These are phyloP conservation scores for Wickerhamia fluorescens DNA, from an alignment of 805 yeast species.

Conservation along the genomic window DNA sequence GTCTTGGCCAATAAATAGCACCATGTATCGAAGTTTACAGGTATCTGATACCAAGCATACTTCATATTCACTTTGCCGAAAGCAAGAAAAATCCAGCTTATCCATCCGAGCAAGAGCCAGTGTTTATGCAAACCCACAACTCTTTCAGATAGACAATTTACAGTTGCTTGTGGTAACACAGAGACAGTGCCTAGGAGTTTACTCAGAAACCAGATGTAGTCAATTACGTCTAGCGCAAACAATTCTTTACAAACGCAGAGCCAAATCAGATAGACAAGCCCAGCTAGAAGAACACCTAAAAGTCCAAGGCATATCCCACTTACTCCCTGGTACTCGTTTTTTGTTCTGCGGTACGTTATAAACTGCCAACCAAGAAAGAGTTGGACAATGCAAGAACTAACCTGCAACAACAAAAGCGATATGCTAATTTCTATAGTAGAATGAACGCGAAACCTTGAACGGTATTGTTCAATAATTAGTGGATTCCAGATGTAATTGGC, in stretches of 20 bases:
- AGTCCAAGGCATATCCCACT: slow-evolving; percentile 12
- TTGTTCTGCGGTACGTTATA: slow-evolving; percentile 17
- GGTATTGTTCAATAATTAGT: too few species aligned
- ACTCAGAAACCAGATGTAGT: slow-evolving; percentile 32
- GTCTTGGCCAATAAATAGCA: too few species aligned
- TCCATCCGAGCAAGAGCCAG: slow-evolving; percentile 3
- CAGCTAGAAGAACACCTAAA: slow-evolving; percentile 1
- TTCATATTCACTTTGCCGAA: too few species aligned
- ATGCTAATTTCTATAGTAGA: too few species aligned
- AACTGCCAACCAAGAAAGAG: slow-evolving; percentile 19
- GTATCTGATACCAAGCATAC: slow-evolving; percentile 15
- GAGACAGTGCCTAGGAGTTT: too few species aligned
- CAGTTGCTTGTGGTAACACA: too few species aligned
- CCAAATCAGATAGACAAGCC: slow-evolving; percentile 6
- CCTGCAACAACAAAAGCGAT: too few species aligned
- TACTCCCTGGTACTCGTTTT: slow-evolving; percentile 30
- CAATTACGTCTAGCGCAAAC: slow-evolving; percentile 32
- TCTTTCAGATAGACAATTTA: too few species aligned
- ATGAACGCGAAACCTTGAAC: too few species aligned
- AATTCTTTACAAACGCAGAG: not conserved
- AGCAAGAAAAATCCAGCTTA: too few species aligned
- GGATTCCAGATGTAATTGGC: too few species aligned
- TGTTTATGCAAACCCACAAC: slow-evolving; percentile 12
- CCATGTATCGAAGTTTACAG: slow-evolving; percentile 16
- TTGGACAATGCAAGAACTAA: slow-evolving; percentile 6